Percentiles rank a stretch among this genome's conserved stretches.
phyloP scores from a whole-genome alignment of 495 filamentous ascomycete species.

The Neurospora sublineolata region DNA sequence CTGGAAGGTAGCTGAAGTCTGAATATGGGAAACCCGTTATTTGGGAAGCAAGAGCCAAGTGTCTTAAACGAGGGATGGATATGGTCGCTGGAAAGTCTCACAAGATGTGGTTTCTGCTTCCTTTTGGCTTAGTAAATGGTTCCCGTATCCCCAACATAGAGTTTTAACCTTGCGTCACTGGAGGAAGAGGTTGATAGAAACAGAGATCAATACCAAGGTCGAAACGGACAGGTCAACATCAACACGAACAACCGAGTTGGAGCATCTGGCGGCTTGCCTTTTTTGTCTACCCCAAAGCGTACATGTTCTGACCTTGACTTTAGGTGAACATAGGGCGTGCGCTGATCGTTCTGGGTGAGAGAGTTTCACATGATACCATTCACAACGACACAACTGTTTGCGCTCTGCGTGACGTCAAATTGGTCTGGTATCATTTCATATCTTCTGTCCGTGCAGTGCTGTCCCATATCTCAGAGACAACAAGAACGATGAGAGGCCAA shows the following conservation, averaged over 20 bases:
- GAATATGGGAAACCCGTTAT: not conserved
- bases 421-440: not conserved
- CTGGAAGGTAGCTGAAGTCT: not conserved
- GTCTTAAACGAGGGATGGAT: not conserved
- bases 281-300: not conserved
- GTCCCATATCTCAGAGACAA: not conserved
- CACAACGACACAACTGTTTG: not conserved
- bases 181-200: not conserved
- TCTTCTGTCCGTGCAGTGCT: not conserved
- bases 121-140: not conserved
- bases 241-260: not conserved
- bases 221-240: not conserved
- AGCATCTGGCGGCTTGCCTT: not conserved
- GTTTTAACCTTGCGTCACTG: not conserved
- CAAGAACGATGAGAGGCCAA: not conserved
- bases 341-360: not conserved
- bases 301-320: not conserved
- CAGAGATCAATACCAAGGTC: not conserved
- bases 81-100: not conserved
- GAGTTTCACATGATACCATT: not conserved
- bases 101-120: not conserved
- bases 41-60: not conserved
- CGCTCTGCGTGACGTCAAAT: not conserved
- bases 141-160: too few species aligned
- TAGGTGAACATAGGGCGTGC: not conserved